These are phyloP conservation scores for Pseudocercospora pini-densiflorae DNA, from an alignment of 2,329 filamentous ascomycete species.

Conservation along the genomic window DNA sequence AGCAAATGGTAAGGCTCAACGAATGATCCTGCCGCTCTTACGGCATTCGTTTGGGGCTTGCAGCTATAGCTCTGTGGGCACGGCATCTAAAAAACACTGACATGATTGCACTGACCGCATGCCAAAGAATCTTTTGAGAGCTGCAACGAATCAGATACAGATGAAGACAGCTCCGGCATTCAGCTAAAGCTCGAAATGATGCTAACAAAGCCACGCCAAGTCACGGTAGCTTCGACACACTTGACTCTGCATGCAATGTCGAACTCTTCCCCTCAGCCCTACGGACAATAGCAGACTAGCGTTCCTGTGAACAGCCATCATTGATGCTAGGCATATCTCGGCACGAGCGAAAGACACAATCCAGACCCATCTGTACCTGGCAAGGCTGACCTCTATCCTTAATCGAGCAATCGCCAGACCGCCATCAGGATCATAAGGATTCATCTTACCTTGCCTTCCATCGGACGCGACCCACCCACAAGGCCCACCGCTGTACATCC, in stretches of 20 bases:
- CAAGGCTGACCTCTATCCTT: background rate
- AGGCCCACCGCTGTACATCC: constrained; percentile 72
- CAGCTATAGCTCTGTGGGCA: constrained; percentile 1
- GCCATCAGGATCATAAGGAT: background rate
- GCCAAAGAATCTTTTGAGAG: background rate
- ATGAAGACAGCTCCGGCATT: background rate
- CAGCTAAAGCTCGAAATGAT: background rate
- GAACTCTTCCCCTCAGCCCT: background rate
- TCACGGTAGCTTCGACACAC: background rate
- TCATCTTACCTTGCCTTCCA: constrained; percentile 66
- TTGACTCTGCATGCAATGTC: background rate
- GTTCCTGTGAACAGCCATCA: background rate
- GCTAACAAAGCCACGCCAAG: background rate
- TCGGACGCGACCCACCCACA: constrained; percentile 73
- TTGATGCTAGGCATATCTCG: background rate
- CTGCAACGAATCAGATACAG: background rate
- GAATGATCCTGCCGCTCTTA: background rate
- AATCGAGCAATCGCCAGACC: constrained; percentile 1
- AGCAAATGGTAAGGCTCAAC: background rate
- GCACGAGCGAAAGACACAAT: background rate
- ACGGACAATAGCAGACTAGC: background rate
- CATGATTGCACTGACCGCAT: background rate
- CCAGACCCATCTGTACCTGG: constrained; percentile 5
- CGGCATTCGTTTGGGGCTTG: background rate
- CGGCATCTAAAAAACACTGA: background rate